These are phyloP conservation scores for Chenopodium suecicum DNA, from an alignment of 148 eudicot genomes.

Conservation along the genomic window DNA sequence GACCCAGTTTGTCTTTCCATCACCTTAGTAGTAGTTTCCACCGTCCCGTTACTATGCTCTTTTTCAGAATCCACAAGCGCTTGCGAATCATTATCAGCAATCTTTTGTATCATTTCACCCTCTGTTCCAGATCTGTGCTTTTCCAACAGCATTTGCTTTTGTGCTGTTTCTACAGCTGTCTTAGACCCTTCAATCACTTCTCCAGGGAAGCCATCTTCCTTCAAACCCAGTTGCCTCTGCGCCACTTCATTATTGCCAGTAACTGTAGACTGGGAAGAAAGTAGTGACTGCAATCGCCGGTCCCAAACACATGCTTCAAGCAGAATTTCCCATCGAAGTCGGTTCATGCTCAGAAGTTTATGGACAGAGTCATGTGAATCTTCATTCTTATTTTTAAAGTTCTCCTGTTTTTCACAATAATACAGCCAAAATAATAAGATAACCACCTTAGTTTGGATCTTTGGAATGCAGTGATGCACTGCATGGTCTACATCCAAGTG, in stretches of 20 bases:
- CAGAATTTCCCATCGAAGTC: slow-evolving; percentile 56
- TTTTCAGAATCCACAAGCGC: slow-evolving; percentile 14
- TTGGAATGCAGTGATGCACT: neutral
- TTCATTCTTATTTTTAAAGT: slow-evolving; percentile 46
- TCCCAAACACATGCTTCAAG: slow-evolving; percentile 84
- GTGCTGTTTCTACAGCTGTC: neutral
- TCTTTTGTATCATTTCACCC: slow-evolving; percentile 14
- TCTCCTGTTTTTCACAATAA: slow-evolving; percentile 42
- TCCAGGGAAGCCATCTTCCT: slow-evolving; percentile 14
- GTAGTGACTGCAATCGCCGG: slow-evolving; percentile 58
- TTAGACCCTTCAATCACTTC: slow-evolving; percentile 21
- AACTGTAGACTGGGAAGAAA: slow-evolving; percentile 39
- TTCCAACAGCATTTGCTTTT: slow-evolving; percentile 4
- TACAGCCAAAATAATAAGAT: slow-evolving; percentile 1
- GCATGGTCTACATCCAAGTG: neutral
- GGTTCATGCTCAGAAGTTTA: slow-evolving; percentile 64
- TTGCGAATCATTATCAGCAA: slow-evolving; percentile 10
- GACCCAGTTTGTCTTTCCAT: slow-evolving; percentile 10
- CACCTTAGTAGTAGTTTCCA: neutral
- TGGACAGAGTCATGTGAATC: slow-evolving; percentile 34
- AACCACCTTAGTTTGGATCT: neutral
- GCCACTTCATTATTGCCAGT: slow-evolving; percentile 19
- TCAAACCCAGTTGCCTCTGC: slow-evolving; percentile 8
- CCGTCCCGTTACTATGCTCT: slow-evolving; percentile 6
- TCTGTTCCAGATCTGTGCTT: slow-evolving; percentile 7